Conservation (phyloP, 2,329 filamentous ascomycete genomes). For the Fusarium anthophilum region DNA sequence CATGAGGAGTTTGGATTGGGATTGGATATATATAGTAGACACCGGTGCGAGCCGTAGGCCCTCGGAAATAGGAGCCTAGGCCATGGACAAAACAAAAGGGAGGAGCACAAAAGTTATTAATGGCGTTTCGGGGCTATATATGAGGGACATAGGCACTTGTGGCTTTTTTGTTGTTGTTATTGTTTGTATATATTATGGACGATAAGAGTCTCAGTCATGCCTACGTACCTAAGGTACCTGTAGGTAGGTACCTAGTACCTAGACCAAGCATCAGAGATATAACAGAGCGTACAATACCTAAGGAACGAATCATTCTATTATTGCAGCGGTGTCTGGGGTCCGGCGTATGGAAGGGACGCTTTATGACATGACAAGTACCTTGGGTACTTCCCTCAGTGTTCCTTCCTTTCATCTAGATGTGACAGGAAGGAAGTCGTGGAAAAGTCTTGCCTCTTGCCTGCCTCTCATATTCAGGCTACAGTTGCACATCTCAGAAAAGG, state of each 20-base stretch:
- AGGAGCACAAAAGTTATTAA: conserved; percentile 24
- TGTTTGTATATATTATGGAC: conserved; percentile 3
- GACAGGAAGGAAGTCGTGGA: neutral
- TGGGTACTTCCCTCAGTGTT: neutral
- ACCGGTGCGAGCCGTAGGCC: conserved; percentile 13
- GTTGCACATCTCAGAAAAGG: neutral
- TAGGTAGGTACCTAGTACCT: neutral
- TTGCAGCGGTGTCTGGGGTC: neutral
- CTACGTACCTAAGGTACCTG: too few species aligned
- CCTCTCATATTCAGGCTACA: neutral
- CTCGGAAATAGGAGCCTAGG: neutral
- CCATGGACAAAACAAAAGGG: neutral
- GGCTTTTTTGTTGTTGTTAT: conserved; percentile 4
- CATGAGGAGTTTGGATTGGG: conserved; percentile 29
- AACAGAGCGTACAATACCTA: neutral
- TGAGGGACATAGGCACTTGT: neutral
- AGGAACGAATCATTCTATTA: neutral
- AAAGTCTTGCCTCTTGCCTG: neutral
- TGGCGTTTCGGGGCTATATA: conserved; percentile 23
- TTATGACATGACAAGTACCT: neutral
- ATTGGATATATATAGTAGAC: conserved; percentile 26
- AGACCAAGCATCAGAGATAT: conserved; percentile 5
- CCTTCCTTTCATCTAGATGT: neutral
- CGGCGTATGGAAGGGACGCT: neutral
- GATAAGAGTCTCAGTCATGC: neutral